Percentiles rank a stretch among this genome's conserved stretches.
Conservation (phyloP, 148 eudicot genomes). For the Rhododendron kiyosumense region DNA sequence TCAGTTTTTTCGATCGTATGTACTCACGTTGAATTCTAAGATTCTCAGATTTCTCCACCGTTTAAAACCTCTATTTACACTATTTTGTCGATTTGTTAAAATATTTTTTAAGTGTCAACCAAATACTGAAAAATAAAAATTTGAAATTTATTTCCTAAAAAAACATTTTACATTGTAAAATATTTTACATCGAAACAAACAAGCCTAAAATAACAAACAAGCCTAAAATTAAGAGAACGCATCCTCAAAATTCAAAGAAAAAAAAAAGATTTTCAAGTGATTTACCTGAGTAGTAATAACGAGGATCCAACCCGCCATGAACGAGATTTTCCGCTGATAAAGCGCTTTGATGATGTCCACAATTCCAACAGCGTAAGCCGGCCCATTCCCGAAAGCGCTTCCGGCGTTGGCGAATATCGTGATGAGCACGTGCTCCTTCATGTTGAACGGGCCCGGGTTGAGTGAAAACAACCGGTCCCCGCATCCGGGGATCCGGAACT, state of each 20-base stretch:
- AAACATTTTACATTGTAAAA: too few species aligned
- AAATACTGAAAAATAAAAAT: too few species aligned
- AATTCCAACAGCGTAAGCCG: constrained; percentile 79
- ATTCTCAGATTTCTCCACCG: too few species aligned
- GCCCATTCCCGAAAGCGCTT: constrained; percentile 73
- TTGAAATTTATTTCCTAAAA: too few species aligned
- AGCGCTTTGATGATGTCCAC: constrained; percentile 76
- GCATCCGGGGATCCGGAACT: constrained; percentile 59
- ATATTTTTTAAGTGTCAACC: too few species aligned
- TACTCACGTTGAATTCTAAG: too few species aligned
- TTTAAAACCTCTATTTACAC: too few species aligned
- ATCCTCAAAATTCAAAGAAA: background rate
- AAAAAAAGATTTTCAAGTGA: background rate
- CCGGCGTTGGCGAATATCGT: constrained; percentile 90
- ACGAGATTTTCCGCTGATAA: constrained; percentile 59
- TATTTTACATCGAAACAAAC: too few species aligned
- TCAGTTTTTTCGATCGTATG: too few species aligned
- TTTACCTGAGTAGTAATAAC: constrained; percentile 83
- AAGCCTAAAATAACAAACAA: too few species aligned
- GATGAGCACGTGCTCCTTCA: constrained; percentile 88
- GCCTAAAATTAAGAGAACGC: too few species aligned
- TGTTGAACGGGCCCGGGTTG: constrained; percentile 91
- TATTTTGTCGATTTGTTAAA: too few species aligned
- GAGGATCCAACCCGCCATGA: constrained; percentile 83
- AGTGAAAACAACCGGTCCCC: constrained; percentile 53